These are phyloP conservation scores for Pichia paraexigua DNA, from an alignment of 805 yeast species.

Conservation along the genomic window DNA sequence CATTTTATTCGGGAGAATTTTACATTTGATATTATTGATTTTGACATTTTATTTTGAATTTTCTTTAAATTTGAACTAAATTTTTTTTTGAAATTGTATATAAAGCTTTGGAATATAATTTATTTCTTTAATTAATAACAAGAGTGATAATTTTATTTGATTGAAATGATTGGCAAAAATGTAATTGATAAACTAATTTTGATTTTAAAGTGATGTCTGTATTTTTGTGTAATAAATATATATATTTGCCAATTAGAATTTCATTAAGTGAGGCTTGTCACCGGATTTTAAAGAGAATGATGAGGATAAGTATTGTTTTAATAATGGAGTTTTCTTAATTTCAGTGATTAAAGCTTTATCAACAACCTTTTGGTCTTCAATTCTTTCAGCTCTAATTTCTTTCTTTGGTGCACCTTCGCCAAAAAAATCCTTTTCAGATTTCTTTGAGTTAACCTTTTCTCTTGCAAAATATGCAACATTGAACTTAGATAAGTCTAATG, in stretches of 20 bases:
- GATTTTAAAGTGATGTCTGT: background rate
- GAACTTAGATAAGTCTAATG: conserved; percentile 85
- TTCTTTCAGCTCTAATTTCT: conserved; percentile 88
- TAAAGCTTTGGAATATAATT: background rate
- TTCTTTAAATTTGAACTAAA: background rate
- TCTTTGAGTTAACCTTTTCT: conserved; percentile 77
- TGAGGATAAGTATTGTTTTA: conserved; percentile 92
- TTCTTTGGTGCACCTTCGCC: conserved; percentile 67
- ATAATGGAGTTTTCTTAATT: conserved; percentile 95
- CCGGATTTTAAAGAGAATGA: conserved; percentile 96
- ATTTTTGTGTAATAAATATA: background rate
- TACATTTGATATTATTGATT: background rate
- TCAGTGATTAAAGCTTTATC: conserved; percentile 89
- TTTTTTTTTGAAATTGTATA: background rate
- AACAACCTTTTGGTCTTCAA: conserved; percentile 93
- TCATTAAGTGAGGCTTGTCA: conserved; percentile 97
- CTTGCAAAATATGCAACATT: conserved; percentile 93
- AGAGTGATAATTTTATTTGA: background rate
- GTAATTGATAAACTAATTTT: background rate
- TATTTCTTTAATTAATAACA: background rate
- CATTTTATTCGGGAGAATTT: conserved; percentile 4
- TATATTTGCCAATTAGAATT: conserved; percentile 53
- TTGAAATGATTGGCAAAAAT: background rate
- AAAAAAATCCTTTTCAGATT: conserved; percentile 91
- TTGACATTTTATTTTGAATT: background rate